Evolutionary conservation across 371 early-diverging fungal genomes (phyloP), one percentile per base, ranked within the genome.

Genomic region (Mortierella sp.): DNA sequence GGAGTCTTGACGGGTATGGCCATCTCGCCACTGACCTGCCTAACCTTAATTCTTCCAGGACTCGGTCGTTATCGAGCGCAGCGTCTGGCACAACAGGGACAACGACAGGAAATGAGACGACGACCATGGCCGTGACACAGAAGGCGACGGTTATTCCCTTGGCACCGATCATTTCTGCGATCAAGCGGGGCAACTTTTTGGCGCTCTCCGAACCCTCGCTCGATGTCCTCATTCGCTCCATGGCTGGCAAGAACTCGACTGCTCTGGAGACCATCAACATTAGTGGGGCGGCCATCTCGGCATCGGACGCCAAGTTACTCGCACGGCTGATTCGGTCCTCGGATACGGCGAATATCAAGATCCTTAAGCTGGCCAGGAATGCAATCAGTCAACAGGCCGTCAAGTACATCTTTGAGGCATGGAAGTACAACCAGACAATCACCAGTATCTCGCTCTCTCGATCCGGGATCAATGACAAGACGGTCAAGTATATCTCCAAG

Each of bases 401-500:
- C 75, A 83, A 80, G 57, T 31, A 34, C 37, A 43, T 83, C 16
- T 80, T 74, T 48, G 83, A 83, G 28, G 80, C 72, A 16, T 76
- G 70, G 31, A 76, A 76, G 48, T n/a, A 48, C 34, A 83, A 83
- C 80, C 59, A 69, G 26, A 80, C 83, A 16, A 80, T 83, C 21
- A 83, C 77, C 0, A 59, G 72, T 0, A 37, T 83, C 21, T 77
- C 72, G 37, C 73, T 83, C 21, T 24, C 51, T 13, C 77, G 80
- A 24, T 69, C 83, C 0, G 75, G 77, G 24, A 77, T 83, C n/a
- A 77, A 77, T 54, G 83, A 83, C 77, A 83, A 83, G 53, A 57
- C 70, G 3, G 69, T 83, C 64, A 80, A 79, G 75, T 74, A 77
- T 24, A 54, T 83, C 28, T 69, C 77, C 21, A 83, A 77, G 61